These are phyloP conservation scores for Cystoisospora suis DNA, from an alignment of 169 alveolate genomes.

Conservation along the genomic window DNA sequence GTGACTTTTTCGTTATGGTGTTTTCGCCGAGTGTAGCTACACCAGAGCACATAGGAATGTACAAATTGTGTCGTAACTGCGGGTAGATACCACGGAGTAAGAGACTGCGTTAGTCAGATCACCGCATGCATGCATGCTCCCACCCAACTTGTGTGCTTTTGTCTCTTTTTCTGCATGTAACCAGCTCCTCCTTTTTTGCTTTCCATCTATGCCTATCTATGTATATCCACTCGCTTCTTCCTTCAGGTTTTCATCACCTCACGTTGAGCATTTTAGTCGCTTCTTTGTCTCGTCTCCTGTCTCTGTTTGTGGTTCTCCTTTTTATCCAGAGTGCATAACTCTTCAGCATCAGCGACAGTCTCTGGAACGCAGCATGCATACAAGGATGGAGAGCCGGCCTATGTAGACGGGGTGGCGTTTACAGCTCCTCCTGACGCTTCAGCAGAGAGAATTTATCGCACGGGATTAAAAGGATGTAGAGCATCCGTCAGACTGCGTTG, in stretches of 20 bases:
- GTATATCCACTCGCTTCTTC: neutral
- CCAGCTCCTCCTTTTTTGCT: neutral
- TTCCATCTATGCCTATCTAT: neutral
- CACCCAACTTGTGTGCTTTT: neutral
- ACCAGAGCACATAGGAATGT: no score
- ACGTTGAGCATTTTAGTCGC: neutral
- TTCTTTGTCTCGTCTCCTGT: neutral
- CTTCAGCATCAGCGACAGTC: neutral
- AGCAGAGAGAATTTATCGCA: neutral
- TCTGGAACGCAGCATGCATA: conserved; percentile 41
- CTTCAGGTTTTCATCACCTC: neutral
- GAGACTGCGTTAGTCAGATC: no score
- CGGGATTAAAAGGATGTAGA: conserved; percentile 57
- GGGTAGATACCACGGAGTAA: no score
- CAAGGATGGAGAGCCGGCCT: conserved; percentile 78
- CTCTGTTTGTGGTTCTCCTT: neutral
- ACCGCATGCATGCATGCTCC: no score
- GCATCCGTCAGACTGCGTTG: conserved; percentile 68
- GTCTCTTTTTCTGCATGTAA: neutral
- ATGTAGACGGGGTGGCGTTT: conserved; percentile 73
- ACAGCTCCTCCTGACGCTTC: conserved; percentile 61
- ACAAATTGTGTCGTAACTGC: no score
- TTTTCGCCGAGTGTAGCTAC: no score
- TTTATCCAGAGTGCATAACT: neutral
- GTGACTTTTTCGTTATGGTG: no score